Evolutionary conservation across 1,284 basidiomycete species (phyloP).

Genomic region (Rhodotorula sp.): DNA sequence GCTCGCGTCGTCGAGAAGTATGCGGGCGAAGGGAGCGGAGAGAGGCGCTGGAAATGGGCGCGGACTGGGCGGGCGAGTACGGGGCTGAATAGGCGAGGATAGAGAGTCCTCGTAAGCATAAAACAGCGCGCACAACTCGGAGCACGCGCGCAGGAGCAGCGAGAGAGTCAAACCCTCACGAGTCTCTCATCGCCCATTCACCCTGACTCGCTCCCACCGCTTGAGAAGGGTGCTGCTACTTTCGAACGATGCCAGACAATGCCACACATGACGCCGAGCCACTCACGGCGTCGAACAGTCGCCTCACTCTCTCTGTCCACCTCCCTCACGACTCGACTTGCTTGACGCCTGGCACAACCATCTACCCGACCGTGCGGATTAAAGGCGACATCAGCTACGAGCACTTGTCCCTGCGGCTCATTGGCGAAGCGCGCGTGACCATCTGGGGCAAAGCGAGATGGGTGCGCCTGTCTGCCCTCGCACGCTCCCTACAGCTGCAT

Average conservation of each 20-base stretch:
- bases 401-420: slow-evolving; percentile 16
- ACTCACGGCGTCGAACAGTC: slow-evolving; percentile 7
- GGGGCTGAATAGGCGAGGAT: neutral
- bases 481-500: too few species aligned
- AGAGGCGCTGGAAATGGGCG: neutral
- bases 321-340: neutral
- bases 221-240: too few species aligned
- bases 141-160: neutral
- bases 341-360: slow-evolving; percentile 2
- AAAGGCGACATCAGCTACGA: slow-evolving; percentile 6
- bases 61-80: neutral
- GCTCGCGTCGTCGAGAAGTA: slow-evolving; percentile 1
- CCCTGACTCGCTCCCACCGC: too few species aligned
- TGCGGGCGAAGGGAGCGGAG: neutral
- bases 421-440: slow-evolving; percentile 4
- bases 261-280: neutral
- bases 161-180: neutral
- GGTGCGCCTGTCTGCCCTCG: slow-evolving; percentile 6
- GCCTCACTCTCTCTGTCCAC: slow-evolving; percentile 7
- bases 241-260: too few species aligned
- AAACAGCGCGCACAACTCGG: neutral
- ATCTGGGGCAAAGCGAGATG: slow-evolving; percentile 33
- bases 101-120: slow-evolving; percentile 22
- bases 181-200: neutral
- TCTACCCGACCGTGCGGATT: slow-evolving; percentile 2